Evolutionary conservation across 352 stramenopile species (phyloP).

Genomic region (Phytopythium ostracodes): DNA sequence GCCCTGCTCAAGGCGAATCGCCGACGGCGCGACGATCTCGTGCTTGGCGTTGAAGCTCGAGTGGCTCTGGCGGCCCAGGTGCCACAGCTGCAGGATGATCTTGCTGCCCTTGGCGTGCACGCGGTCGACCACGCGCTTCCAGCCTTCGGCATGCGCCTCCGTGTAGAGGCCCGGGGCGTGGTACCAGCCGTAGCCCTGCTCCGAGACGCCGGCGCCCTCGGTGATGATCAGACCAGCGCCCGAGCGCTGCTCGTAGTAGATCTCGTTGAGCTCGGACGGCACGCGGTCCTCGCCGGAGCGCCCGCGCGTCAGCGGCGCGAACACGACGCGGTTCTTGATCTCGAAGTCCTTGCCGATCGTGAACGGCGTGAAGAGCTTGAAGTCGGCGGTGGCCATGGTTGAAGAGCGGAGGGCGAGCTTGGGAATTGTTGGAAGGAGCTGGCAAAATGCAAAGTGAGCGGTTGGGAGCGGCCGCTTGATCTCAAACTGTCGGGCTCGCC

Average conservation of each 20-base stretch:
- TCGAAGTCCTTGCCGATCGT: slow-evolving; percentile 28
- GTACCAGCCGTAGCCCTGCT: slow-evolving; percentile 33
- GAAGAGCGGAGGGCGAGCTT: slow-evolving; percentile 9
- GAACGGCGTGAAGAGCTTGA: slow-evolving; percentile 37
- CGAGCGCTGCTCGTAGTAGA: slow-evolving; percentile 63
- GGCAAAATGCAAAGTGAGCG: slow-evolving; percentile 16
- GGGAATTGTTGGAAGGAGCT: neutral
- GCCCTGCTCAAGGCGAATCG: slow-evolving; percentile 21
- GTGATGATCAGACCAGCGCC: slow-evolving; percentile 59
- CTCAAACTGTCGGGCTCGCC: too few relatives aligned
- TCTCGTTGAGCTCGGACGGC: slow-evolving; percentile 39
- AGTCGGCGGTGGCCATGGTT: slow-evolving; percentile 14
- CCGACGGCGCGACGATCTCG: slow-evolving; percentile 44
- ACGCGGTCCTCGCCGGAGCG: slow-evolving; percentile 23
- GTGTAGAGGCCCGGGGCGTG: slow-evolving; percentile 32
- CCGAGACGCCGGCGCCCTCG: slow-evolving; percentile 43
- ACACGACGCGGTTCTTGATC: slow-evolving; percentile 51
- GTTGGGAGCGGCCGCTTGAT: neutral
- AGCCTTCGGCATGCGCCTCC: slow-evolving; percentile 33
- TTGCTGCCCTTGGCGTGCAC: slow-evolving; percentile 76
- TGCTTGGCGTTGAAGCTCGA: slow-evolving; percentile 32
- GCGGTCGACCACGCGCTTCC: slow-evolving; percentile 50
- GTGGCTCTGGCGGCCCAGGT: slow-evolving; percentile 52
- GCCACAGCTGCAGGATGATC: slow-evolving; percentile 85
- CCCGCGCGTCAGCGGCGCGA: slow-evolving; percentile 46